Evolutionary conservation across 805 yeast genomes (phyloP).

Genomic region (Wickerhamomyces pijperi): DNA sequence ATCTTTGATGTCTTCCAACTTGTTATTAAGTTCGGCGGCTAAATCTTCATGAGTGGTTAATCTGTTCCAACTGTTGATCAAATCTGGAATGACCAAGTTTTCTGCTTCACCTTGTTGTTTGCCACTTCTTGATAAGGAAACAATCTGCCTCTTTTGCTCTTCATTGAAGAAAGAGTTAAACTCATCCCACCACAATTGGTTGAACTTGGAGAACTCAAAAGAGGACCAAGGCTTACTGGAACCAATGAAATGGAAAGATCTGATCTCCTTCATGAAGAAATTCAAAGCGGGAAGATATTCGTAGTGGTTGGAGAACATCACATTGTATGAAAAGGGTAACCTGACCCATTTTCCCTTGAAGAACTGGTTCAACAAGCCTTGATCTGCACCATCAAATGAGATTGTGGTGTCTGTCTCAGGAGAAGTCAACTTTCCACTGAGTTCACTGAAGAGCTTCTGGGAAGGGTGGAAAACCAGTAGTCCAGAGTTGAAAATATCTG

Average conservation of each 20-base stretch:
- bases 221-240: slow-evolving; percentile 41
- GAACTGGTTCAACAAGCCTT: slow-evolving; percentile 67
- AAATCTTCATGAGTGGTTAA: too few relatives aligned
- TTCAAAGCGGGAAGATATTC: slow-evolving; percentile 64
- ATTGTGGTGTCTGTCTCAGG: slow-evolving; percentile 17
- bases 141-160: background rate
- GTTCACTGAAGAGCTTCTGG: slow-evolving; percentile 24
- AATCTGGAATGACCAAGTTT: background rate
- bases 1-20: too few relatives aligned
- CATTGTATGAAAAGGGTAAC: slow-evolving; percentile 73
- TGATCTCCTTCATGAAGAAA: slow-evolving; percentile 33
- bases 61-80: background rate
- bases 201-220: background rate
- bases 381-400: slow-evolving; percentile 80
- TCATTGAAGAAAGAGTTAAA: background rate
- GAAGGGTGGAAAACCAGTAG: slow-evolving; percentile 48
- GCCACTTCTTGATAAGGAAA: background rate
- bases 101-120: background rate
- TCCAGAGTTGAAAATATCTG: slow-evolving; percentile 75
- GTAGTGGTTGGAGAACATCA: slow-evolving; percentile 57
- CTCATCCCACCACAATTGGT: background rate
- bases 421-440: slow-evolving; percentile 20
- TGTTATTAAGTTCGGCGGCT: too few relatives aligned
- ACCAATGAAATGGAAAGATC: slow-evolving; percentile 58
- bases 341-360: slow-evolving; percentile 50